Evolutionary conservation across 225 moss, liverwort and hornwort genomes (phyloP), one percentile per base, ranked within the genome.

Genomic region (Sphagnum contortum): DNA sequence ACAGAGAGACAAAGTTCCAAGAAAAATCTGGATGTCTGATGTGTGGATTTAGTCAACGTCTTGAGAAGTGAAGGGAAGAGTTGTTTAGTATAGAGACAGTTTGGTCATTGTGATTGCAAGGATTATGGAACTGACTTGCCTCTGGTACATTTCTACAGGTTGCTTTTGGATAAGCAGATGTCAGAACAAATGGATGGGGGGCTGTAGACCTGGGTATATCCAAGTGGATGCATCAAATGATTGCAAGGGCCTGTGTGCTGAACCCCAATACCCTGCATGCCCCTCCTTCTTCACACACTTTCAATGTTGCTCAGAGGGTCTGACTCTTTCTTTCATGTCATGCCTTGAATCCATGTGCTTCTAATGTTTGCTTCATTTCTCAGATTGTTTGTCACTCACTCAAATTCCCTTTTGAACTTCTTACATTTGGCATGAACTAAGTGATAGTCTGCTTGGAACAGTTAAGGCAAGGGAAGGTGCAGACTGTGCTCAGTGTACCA

Each of bases 281-380:
- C 75, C 71, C 63, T 79, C 74, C 0, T 80, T 92, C 59, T 76
- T 78, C 74, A 85, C 89, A 54, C 81, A 87, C 65, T 71, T 83
- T 59, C 79, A 72, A 71, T 92, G 92, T 72, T 92, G 92, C 80
- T 79, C 63, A 66, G 83, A 89, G 87, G 91, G 91, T 91, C 29
- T 52, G 51, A 5, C 51, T 52, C 51, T 52, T 52, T n/a, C n/a
- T n/a, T n/a, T n/a, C n/a, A n/a, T 52, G 9, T 9, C 51, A 5
- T 52, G 5, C 47, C 11, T 63, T 44, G 47, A 5, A 5, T 8
- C 12, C 12, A 45, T 6, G 8, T 8, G 29, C n/a, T n/a, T n/a
- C n/a, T n/a, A n/a, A n/a, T n/a, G n/a, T n/a, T n/a, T n/a, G n/a
- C n/a, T n/a, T n/a, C n/a, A n/a, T n/a, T n/a, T n/a, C n/a, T n/a